Evolutionary conservation across 441 rosid genomes (phyloP).

Genomic region (Lepidium campestre): DNA sequence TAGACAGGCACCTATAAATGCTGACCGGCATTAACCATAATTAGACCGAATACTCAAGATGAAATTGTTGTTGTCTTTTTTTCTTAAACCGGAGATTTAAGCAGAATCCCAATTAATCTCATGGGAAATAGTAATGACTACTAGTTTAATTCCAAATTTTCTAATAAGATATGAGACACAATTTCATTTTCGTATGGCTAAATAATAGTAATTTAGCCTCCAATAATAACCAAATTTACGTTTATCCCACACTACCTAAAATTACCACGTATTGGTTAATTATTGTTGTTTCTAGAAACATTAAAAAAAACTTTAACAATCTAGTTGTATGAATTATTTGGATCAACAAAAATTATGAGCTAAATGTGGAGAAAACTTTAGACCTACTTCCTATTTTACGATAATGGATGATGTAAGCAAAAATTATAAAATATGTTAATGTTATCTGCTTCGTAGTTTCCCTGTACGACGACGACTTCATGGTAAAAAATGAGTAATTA

Average conservation of each 20-base stretch:
- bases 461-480: not conserved
- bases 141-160: too few relatives aligned
- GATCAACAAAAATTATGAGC: not conserved
- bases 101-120: too few relatives aligned
- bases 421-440: not conserved
- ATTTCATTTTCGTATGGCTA: too few relatives aligned
- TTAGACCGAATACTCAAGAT: not conserved
- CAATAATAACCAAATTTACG: too few relatives aligned
- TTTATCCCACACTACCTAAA: too few relatives aligned
- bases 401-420: slow-evolving; percentile 5
- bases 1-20: not conserved
- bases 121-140: too few relatives aligned
- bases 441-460: slow-evolving; percentile 3
- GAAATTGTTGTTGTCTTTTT: not conserved
- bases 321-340: not conserved
- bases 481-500: not conserved
- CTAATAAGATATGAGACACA: too few relatives aligned
- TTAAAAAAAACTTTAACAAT: too few relatives aligned
- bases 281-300: too few relatives aligned
- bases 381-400: not conserved
- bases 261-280: too few relatives aligned
- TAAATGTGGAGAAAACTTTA: not conserved
- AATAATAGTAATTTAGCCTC: too few relatives aligned
- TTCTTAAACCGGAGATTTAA: too few relatives aligned
- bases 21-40: not conserved